Evolutionary conservation across 768 basidiomycete genomes (phyloP), one percentile per base, ranked within the genome.

Genomic region (Lactifluus subvellereus): DNA sequence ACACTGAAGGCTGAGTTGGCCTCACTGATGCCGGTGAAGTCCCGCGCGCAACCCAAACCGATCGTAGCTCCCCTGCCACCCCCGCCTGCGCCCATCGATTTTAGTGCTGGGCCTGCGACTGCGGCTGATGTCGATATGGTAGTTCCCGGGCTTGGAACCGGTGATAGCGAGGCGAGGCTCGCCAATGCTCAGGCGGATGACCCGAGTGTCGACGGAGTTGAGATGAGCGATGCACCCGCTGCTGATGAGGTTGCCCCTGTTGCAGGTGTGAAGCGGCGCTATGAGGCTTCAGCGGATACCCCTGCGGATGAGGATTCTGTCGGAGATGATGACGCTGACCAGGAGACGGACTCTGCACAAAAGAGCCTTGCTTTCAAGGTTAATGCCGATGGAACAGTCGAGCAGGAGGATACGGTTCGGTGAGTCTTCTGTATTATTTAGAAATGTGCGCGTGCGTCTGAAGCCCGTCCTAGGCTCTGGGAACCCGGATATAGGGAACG

Each of bases 401-500:
- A 95, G 59, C 95, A 98, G 74, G 87, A 86, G 66, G 97, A 99
- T 71, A 87, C 84, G 42, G 93, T 99, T 69, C 88, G 87, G 95
- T 95, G 74, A 68, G 89, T 78, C 20, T 56, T 59, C 48, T 38
- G 66, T 30, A 20, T 58, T 50, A n/a, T 13, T 40, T 52, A 11
- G 6, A 51, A 10, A 37, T 10, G 48, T 59, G 48, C 7, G 61
- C 64, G 56, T 14, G 69, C 60, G 40, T 68, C 45, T 61, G 52
- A 38, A 42, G 40, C 32, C 66, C 37, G 27, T 62, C 55, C 6
- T 69, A 98, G 96, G 71, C 77, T 98, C 22, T 99, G 92, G 87
- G 94, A 98, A 74, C 86, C 94, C 1, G 97, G 96, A 32, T 99
- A 99, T 74, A 87, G 85, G 72, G 92, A 95, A 68, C 84, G 97